Evolutionary conservation across 192 early-diverging fungal genomes (phyloP).

Genomic region (Mortierella hygrophila): DNA sequence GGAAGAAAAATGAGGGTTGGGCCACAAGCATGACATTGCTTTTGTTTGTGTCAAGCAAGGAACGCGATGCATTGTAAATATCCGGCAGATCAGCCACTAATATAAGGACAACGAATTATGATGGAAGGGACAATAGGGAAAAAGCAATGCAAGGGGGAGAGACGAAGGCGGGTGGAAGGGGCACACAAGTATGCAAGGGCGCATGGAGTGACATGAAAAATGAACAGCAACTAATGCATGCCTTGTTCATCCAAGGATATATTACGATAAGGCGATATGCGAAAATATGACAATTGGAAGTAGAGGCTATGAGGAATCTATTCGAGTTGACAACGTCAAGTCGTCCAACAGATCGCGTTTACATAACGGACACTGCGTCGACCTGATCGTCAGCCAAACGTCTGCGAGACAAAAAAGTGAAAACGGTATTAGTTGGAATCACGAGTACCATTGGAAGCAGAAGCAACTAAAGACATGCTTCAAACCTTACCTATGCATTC

Average conservation of each 20-base stretch:
- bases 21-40: no score
- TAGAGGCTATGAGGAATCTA: background rate
- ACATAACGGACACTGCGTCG: conserved; percentile 48
- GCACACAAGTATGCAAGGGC: background rate
- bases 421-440: no score
- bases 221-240: background rate
- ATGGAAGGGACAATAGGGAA: background rate
- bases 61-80: no score
- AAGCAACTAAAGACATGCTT: no score
- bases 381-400: conserved; percentile 49
- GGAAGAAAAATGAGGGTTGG: no score
- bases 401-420: conserved; percentile 1
- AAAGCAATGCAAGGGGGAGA: background rate
- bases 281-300: background rate
- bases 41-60: no score
- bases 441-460: no score
- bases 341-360: conserved; percentile 30
- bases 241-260: background rate
- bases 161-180: background rate
- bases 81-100: no score
- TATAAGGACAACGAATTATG: background rate
- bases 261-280: background rate
- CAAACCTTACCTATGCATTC: conserved; percentile 30
- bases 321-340: background rate
- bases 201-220: background rate